These are phyloP conservation scores for Kazachstania martiniae DNA, from an alignment of 805 yeast species.

Conservation along the genomic window DNA sequence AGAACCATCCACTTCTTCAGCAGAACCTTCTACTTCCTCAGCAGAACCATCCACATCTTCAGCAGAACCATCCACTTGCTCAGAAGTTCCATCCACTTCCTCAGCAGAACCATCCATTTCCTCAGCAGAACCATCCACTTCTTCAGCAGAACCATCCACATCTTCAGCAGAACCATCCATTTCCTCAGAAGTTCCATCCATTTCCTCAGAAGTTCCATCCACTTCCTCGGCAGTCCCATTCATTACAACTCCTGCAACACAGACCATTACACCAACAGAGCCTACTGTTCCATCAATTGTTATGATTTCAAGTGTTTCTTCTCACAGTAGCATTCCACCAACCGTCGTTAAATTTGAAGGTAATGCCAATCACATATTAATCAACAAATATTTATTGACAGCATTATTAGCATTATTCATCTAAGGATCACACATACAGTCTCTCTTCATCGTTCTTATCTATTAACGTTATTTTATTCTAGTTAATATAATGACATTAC, in stretches of 20 bases:
- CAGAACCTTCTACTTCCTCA: neutral
- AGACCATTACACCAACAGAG: neutral
- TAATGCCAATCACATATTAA: conserved; percentile 1
- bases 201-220: neutral
- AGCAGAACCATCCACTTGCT: conserved; percentile 2
- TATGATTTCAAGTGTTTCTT: neutral
- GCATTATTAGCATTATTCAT: too few relatives aligned
- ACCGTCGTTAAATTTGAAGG: conserved; percentile 3
- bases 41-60: neutral
- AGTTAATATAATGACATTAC: too few relatives aligned
- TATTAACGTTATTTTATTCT: too few relatives aligned
- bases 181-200: neutral
- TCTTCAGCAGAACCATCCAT: conserved; percentile 1
- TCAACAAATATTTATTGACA: too few relatives aligned
- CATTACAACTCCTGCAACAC: too few relatives aligned
- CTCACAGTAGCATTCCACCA: neutral
- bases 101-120: neutral
- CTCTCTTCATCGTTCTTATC: too few relatives aligned
- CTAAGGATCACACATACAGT: too few relatives aligned
- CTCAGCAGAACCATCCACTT: conserved; percentile 1
- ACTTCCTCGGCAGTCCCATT: neutral
- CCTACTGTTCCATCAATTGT: neutral
- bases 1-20: neutral
- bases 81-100: too few relatives aligned
- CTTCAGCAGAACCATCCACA: neutral